Conservation (phyloP, 192 early-diverging fungal genomes). For the Coemansia sp. region DNA sequence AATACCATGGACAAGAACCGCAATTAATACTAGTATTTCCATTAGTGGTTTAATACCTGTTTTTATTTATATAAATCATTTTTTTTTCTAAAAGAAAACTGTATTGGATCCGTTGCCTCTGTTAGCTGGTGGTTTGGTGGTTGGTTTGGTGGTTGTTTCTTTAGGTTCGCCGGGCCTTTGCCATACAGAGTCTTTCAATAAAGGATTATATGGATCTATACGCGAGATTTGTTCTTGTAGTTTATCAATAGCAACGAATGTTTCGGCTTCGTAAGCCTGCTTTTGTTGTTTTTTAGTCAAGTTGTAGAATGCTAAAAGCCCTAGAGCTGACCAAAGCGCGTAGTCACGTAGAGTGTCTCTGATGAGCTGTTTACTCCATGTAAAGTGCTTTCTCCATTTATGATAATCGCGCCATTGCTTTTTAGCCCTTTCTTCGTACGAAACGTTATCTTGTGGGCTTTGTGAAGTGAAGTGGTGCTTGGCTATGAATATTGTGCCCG, state of each 20-base stretch:
- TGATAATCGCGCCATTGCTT: constrained; percentile 32
- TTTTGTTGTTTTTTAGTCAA: constrained; percentile 25
- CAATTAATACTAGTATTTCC: not conserved
- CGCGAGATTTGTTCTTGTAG: constrained; percentile 17
- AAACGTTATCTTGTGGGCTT: not conserved
- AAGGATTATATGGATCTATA: constrained; percentile 19
- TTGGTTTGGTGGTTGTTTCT: not conserved
- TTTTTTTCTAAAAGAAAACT: not conserved
- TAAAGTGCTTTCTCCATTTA: constrained; percentile 42
- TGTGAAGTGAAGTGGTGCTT: not conserved
- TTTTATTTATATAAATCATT: not conserved
- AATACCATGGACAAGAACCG: constrained; percentile 49
- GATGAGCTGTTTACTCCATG: constrained; percentile 18
- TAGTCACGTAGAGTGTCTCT: constrained; percentile 23
- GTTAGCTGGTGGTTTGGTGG: too few species aligned
- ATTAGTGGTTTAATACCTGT: not conserved
- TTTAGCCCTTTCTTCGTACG: constrained; percentile 32
- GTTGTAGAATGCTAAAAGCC: constrained; percentile 33
- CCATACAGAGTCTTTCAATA: constrained; percentile 15
- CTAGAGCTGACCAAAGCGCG: constrained; percentile 31
- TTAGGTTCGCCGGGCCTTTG: not conserved
- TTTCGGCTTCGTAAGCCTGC: constrained; percentile 28
- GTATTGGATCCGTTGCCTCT: not conserved
- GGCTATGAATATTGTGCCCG: not conserved
- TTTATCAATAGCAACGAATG: constrained; percentile 34